phyloP scores from a whole-genome alignment of 23 red algal species.

The Chondrus crispus region DNA sequence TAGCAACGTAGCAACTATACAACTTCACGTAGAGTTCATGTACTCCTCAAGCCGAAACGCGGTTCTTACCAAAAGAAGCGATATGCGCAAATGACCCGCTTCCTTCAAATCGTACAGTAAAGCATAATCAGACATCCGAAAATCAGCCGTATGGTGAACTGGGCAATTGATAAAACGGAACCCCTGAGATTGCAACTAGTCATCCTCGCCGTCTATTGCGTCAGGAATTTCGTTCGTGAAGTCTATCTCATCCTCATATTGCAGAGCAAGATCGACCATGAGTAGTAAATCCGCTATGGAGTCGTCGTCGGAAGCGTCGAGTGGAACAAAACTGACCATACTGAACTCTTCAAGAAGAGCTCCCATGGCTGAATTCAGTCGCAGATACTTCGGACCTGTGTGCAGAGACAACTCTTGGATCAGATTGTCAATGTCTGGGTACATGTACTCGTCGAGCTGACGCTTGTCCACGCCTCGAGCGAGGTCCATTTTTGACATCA shows the following conservation, averaged over 20 bases:
- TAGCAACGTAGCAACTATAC: too few relatives aligned
- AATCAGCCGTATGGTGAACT: too few relatives aligned
- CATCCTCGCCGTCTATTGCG: not conserved
- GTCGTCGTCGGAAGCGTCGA: slow-evolving; percentile 66
- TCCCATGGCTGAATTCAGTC: slow-evolving; percentile 64
- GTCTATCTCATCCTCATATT: slow-evolving; percentile 87
- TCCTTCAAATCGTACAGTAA: too few relatives aligned
- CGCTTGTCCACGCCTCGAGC: slow-evolving; percentile 16
- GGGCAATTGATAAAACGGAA: too few relatives aligned
- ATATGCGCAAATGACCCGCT: too few relatives aligned
- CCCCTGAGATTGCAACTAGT: too few relatives aligned
- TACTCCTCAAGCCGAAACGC: too few relatives aligned
- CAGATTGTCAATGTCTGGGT: slow-evolving; percentile 46
- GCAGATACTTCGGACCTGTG: slow-evolving; percentile 20
- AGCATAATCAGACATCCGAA: too few relatives aligned
- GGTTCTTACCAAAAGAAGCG: too few relatives aligned
- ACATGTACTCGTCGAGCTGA: slow-evolving; percentile 49
- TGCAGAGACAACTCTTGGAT: slow-evolving; percentile 31
- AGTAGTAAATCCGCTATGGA: slow-evolving; percentile 63
- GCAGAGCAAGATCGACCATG: slow-evolving; percentile 63
- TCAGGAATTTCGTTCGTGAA: slow-evolving; percentile 12
- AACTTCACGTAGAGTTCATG: too few relatives aligned
- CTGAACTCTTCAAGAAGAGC: slow-evolving; percentile 73
- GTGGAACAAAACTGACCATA: slow-evolving; percentile 72
- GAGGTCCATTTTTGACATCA: slow-evolving; percentile 95